A percentile compares a stretch with the other conserved stretches of the same genome.
Conservation (phyloP, 1,139 yeast species). For the Debaryomyces singareniensis region DNA sequence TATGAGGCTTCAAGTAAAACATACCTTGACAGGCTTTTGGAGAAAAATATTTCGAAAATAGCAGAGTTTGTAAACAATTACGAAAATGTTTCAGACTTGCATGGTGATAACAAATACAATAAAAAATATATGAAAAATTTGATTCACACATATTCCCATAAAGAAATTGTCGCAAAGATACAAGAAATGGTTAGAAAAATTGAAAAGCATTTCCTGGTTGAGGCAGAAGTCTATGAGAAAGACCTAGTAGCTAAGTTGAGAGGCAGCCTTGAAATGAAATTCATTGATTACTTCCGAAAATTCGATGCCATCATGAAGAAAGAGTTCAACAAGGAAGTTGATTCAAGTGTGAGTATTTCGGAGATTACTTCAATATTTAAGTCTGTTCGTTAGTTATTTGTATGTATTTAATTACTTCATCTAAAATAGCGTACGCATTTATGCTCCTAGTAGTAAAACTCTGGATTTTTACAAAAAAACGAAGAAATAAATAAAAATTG, state of each 20-base stretch:
- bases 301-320: constrained; percentile 30
- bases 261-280: constrained; percentile 34
- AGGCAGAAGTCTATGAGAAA: constrained; percentile 39
- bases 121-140: constrained; percentile 53
- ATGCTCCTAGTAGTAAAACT: no score
- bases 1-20: constrained; percentile 37
- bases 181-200: constrained; percentile 52
- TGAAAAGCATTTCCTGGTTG: constrained; percentile 49
- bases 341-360: constrained; percentile 25
- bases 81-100: constrained; percentile 43
- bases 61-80: constrained; percentile 62
- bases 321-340: constrained; percentile 37
- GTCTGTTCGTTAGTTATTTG: constrained; percentile 9
- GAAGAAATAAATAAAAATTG: no score
- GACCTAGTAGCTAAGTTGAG: constrained; percentile 41
- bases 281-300: constrained; percentile 30
- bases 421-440: no score
- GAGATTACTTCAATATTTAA: constrained; percentile 30
- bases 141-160: constrained; percentile 47
- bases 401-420: constrained; percentile 1
- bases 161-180: constrained; percentile 53
- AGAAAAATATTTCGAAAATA: constrained; percentile 51
- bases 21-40: constrained; percentile 43
- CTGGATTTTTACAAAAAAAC: no score
- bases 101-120: constrained; percentile 56